Percentiles rank a stretch among this genome's conserved stretches.
Evolutionary conservation across 345 rosid species (phyloP).

Genomic region (Clarkia xantiana): DNA sequence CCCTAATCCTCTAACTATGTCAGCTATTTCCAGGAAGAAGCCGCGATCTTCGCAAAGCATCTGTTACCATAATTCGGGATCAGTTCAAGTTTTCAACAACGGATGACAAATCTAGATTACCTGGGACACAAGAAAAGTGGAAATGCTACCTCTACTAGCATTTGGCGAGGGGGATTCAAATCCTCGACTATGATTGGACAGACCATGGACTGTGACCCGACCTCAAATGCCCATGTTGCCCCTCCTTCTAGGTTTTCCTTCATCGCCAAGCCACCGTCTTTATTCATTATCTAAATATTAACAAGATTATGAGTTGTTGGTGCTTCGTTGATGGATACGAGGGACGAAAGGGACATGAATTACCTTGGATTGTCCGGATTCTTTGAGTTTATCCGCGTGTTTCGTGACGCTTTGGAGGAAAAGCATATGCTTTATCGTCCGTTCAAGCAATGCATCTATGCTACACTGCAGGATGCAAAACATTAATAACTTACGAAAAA

Average conservation of each 20-base stretch:
- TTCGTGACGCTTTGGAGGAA: slow-evolving; percentile 92
- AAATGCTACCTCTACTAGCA: slow-evolving; percentile 74
- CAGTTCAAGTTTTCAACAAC: no score
- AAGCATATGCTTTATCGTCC: slow-evolving; percentile 95
- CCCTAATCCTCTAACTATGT: slow-evolving; percentile 76
- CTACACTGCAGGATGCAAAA: slow-evolving; percentile 98
- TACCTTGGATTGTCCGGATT: slow-evolving; percentile 81
- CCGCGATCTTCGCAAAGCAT: slow-evolving; percentile 96
- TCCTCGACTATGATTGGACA: slow-evolving; percentile 97
- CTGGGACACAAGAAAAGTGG: no score
- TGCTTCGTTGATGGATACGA: no score
- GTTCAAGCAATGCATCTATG: slow-evolving; percentile 90
- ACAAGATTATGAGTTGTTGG: no score
- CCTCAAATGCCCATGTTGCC: slow-evolving; percentile 97
- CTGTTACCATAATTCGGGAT: slow-evolving; percentile 16
- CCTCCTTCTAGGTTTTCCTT: slow-evolving; percentile 74
- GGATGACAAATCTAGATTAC: no score
- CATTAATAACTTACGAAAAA: no score
- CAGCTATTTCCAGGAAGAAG: slow-evolving; percentile 87
- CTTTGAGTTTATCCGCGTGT: slow-evolving; percentile 85
- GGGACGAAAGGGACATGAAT: neutral
- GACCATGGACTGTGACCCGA: slow-evolving; percentile 70
- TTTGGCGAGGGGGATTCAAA: slow-evolving; percentile 71
- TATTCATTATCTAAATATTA: slow-evolving; percentile 28
- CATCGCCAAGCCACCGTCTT: slow-evolving; percentile 34